Evolutionary conservation across 192 early-diverging fungal genomes (phyloP), one percentile per base, ranked within the genome.

Genomic region (Coemansia sp.): DNA sequence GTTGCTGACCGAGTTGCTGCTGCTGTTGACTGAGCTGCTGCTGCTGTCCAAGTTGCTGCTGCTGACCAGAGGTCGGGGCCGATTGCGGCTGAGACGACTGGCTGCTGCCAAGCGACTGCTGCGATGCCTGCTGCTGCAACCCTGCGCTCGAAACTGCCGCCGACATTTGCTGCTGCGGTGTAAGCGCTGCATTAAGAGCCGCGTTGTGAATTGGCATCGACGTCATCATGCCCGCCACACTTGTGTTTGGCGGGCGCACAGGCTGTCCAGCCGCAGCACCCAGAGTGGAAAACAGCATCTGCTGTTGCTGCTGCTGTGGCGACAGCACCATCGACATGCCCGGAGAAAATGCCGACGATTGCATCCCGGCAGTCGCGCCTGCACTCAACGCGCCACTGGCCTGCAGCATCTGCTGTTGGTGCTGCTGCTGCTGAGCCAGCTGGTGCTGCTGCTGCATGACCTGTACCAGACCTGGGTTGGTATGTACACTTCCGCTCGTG

Each of bases 371-470:
- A 6, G 65, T 51, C 45, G 55, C 41, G 16, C 51, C 52, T 38
- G 35, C 9, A 11, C 26, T 21, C 26, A 45, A 4, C 29, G 64
- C 21, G 10, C 49, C 55, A 12, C 47, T 55, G 17, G 49, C 61
- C 56, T 63, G 49, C 29, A 26, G 10, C 25, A 57, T 51, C 12
- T 55, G 67, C 59, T 68, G 67, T 19, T 58, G 62, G 35, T 65
- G 72, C 57, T 68, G 72, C 23, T 55, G 61, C 49, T 74, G 72
- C 22, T 56, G 51, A 14, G 62, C 59, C 31, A 66, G 67, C 19
- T 61, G 51, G 19, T 58, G 65, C 29, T 67, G 64, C 48, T 69
- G 70, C 47, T 79, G 71, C 38, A 69, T 27, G 3, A 61, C 64
- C 37, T 63, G 9, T 6, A 62, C 3, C 26, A 79, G 16, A 1